phyloP scores from a whole-genome alignment of 192 early-diverging fungal genomes.

The Powellomyces hirtus region DNA sequence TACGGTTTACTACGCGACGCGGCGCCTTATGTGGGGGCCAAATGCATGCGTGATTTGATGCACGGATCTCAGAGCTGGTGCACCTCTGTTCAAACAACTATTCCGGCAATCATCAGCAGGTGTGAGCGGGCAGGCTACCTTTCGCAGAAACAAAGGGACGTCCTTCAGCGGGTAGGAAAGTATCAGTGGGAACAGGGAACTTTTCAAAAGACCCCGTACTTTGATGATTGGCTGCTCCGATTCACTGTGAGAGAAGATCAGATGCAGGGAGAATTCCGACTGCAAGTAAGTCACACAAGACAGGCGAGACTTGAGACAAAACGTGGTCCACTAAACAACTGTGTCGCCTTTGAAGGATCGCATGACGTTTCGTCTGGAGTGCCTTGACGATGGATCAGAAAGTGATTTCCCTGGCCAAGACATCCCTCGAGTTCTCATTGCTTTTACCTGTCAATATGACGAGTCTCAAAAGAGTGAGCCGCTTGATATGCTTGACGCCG shows the following conservation, averaged over 20 bases:
- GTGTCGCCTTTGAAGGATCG: background rate
- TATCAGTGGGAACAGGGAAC: background rate
- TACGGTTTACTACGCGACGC: background rate
- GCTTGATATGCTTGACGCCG: background rate
- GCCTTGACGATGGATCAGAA: no score
- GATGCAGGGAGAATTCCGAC: background rate
- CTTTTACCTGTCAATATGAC: background rate
- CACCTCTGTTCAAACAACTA: background rate
- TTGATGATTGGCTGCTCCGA: background rate
- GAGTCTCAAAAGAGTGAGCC: background rate
- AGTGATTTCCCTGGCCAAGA: no score
- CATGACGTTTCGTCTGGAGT: background rate
- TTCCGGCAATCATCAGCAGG: background rate
- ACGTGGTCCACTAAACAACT: background rate
- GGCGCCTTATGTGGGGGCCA: background rate
- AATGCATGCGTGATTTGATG: background rate
- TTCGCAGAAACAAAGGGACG: no score
- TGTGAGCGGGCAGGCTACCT: background rate
- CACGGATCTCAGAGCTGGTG: background rate
- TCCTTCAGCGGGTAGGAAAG: no score
- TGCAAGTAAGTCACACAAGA: background rate
- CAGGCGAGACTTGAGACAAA: background rate
- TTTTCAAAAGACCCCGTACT: background rate
- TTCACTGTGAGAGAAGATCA: background rate
- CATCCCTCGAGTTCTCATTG: background rate